These are phyloP conservation scores for Diatrype stigma DNA, from an alignment of 2,329 filamentous ascomycete species.

Conservation along the genomic window DNA sequence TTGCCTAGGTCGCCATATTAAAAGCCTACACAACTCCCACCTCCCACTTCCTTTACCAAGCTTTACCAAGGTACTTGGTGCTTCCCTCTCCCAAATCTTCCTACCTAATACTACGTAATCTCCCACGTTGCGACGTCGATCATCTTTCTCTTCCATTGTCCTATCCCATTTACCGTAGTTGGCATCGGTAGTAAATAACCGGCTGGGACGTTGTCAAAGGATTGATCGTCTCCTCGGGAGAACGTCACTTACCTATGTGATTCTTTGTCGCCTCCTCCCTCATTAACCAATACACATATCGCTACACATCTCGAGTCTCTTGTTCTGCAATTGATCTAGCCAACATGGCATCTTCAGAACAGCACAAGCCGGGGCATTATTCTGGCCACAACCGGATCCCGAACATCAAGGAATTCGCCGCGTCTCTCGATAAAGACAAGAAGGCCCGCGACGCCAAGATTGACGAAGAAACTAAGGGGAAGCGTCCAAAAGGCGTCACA, in stretches of 20 bases:
- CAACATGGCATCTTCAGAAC: conserved; percentile 9
- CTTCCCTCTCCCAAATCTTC: background rate
- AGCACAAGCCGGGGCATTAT: conserved; percentile 54
- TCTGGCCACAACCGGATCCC: conserved; percentile 80
- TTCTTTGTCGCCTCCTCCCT: background rate
- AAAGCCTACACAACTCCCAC: background rate
- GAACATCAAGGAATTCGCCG: conserved; percentile 80
- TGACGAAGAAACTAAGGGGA: conserved; percentile 48
- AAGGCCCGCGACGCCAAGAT: conserved; percentile 67
- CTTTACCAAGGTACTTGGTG: too few relatives aligned
- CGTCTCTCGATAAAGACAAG: conserved; percentile 75
- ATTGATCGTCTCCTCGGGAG: too few relatives aligned
- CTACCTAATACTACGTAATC: too few relatives aligned
- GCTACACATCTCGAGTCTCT: background rate
- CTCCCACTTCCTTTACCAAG: background rate
- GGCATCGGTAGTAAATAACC: too few relatives aligned
- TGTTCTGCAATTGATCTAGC: background rate
- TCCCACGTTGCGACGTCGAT: too few relatives aligned
- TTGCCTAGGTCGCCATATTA: background rate
- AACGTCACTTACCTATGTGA: too few relatives aligned
- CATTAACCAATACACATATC: background rate
- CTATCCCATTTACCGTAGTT: too few relatives aligned
- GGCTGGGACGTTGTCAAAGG: too few relatives aligned
- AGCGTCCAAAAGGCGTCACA: conserved; percentile 27
- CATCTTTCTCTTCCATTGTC: too few relatives aligned